These are phyloP conservation scores for Aspergillus sergii DNA, from an alignment of 2,329 filamentous ascomycete genomes.

Conservation along the genomic window DNA sequence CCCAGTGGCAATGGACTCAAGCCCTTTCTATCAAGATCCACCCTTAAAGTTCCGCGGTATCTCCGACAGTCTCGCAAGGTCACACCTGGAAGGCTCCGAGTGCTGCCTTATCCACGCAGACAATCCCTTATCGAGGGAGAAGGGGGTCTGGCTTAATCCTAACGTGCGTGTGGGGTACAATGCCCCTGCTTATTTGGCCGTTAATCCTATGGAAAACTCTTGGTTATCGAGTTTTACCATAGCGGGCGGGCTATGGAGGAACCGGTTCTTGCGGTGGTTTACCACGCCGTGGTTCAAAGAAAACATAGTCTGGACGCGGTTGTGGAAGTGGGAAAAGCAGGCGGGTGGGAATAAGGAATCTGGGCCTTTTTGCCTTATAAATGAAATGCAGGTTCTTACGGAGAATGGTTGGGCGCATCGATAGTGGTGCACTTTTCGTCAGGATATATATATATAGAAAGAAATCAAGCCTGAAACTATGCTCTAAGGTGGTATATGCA, in stretches of 20 bases:
- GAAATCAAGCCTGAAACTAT: too few species aligned
- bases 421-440: neutral
- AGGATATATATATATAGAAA: too few species aligned
- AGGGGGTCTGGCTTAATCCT: constrained; percentile 70
- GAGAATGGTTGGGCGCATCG: constrained; percentile 13
- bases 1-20: constrained; percentile 4
- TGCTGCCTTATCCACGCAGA: constrained; percentile 69
- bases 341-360: constrained; percentile 33
- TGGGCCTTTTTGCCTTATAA: constrained; percentile 57
- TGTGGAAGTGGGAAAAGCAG: neutral
- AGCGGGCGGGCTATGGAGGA: neutral
- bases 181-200: constrained; percentile 53
- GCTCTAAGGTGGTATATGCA: too few species aligned
- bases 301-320: neutral
- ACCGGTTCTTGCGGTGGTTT: constrained; percentile 2
- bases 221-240: neutral
- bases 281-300: neutral
- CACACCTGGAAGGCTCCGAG: constrained; percentile 61
- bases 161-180: constrained; percentile 69
- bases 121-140: constrained; percentile 54
- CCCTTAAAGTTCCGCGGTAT: constrained; percentile 53
- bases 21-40: neutral
- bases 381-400: constrained; percentile 47
- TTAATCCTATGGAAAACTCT: constrained; percentile 24
- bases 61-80: constrained; percentile 53